phyloP scores from a whole-genome alignment of 805 yeast genomes.

The fission yeast (Schizosaccharomyces pombe) region ASM294v3 CU329670.1:1034501-1035000 shows the following conservation, averaged over 20 bases:
- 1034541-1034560: too few relatives aligned
- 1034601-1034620: too few relatives aligned
- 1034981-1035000: constrained; percentile 22
- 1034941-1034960: constrained; percentile 22
- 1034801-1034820: constrained; percentile 16
- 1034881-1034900: constrained; percentile 25
- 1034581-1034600: too few relatives aligned
- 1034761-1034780: constrained; percentile 17
- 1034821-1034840: constrained; percentile 13
- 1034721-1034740: neutral
- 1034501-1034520: too few relatives aligned
- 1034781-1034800: constrained; percentile 26
- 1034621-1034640: too few relatives aligned
- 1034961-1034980: constrained; percentile 26
- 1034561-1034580: too few relatives aligned
- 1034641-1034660: too few relatives aligned
- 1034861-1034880: constrained; percentile 22
- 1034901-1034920: constrained; percentile 20
- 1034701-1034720: neutral
- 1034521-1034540: too few relatives aligned
- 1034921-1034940: constrained; percentile 24
- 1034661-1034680: too few relatives aligned
- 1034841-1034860: constrained; percentile 32
- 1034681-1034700: neutral
- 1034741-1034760: neutral